Evolutionary conservation across 345 rosid genomes (phyloP).

Genomic region (Citrus reticulata): DNA sequence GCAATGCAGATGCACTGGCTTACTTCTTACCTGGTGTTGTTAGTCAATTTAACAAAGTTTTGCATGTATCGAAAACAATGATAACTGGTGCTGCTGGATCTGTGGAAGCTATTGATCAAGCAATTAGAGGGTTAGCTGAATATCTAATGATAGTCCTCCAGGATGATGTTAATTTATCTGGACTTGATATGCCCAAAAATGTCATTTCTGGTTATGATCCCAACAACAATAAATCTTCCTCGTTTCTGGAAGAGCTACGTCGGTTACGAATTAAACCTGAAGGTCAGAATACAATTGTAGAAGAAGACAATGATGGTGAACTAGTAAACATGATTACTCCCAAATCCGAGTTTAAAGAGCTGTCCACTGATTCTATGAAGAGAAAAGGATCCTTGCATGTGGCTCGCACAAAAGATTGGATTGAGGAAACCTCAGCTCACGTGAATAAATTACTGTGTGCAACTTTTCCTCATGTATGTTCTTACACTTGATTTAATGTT

Average conservation of each 20-base stretch:
- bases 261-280: conserved; percentile 47
- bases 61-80: conserved; percentile 70
- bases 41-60: conserved; percentile 79
- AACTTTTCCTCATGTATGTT: conserved; percentile 78
- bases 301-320: conserved; percentile 31
- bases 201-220: conserved; percentile 22
- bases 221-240: conserved; percentile 40
- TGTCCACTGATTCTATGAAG: conserved; percentile 20
- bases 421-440: conserved; percentile 56
- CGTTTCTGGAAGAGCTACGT: conserved; percentile 62
- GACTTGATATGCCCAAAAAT: conserved; percentile 28
- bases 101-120: conserved; percentile 75
- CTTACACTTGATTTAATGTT: conserved; percentile 8
- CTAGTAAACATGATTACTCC: conserved; percentile 17
- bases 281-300: conserved; percentile 26
- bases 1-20: conserved; percentile 83
- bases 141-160: conserved; percentile 82
- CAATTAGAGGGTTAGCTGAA: conserved; percentile 84
- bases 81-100: conserved; percentile 94
- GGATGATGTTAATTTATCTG: conserved; percentile 59
- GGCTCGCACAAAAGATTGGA: conserved; percentile 80
- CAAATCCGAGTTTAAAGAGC: conserved; percentile 26
- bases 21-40: conserved; percentile 95
- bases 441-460: conserved; percentile 65
- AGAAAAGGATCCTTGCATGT: conserved; percentile 56